Conservation (phyloP, 1,284 basidiomycete genomes). For the Xerocomus nothofagi region DNA sequence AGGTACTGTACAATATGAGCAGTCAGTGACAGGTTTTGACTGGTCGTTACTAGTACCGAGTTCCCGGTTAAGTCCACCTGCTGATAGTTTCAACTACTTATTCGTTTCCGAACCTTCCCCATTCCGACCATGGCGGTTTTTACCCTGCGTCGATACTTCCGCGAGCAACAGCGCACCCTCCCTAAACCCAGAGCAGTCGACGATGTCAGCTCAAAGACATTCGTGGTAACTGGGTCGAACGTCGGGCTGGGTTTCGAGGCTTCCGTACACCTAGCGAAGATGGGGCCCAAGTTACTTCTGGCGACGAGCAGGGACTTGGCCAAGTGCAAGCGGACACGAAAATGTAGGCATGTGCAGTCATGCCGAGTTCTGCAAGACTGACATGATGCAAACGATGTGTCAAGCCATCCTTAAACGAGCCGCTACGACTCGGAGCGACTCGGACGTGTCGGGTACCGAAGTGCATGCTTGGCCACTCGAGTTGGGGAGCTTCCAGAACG, state of each 20-base stretch:
- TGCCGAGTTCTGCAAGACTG: background rate
- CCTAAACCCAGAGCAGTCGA: slow-evolving; percentile 15
- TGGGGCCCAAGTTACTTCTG: slow-evolving; percentile 28
- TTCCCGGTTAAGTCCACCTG: no score
- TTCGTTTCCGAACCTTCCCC: background rate
- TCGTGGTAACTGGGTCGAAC: slow-evolving; percentile 34
- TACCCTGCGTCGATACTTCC: slow-evolving; percentile 12
- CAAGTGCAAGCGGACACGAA: slow-evolving; percentile 27
- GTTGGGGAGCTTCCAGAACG: slow-evolving; percentile 23
- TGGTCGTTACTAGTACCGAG: no score
- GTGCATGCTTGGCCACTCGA: slow-evolving; percentile 24
- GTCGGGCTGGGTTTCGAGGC: slow-evolving; percentile 35
- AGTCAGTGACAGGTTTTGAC: no score
- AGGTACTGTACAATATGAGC: no score
- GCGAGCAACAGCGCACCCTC: slow-evolving; percentile 17
- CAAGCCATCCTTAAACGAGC: slow-evolving; percentile 18
- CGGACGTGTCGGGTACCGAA: background rate
- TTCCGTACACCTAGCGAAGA: slow-evolving; percentile 23
- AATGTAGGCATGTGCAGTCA: slow-evolving; percentile 14
- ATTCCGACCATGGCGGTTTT: slow-evolving; percentile 13
- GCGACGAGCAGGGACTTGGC: slow-evolving; percentile 23
- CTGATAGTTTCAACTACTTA: no score
- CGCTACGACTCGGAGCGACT: background rate
- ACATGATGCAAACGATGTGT: background rate
- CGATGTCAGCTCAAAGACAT: slow-evolving; percentile 25